phyloP scores from a whole-genome alignment of 139 green algal genomes.

The Chlorella sp. region DNA sequence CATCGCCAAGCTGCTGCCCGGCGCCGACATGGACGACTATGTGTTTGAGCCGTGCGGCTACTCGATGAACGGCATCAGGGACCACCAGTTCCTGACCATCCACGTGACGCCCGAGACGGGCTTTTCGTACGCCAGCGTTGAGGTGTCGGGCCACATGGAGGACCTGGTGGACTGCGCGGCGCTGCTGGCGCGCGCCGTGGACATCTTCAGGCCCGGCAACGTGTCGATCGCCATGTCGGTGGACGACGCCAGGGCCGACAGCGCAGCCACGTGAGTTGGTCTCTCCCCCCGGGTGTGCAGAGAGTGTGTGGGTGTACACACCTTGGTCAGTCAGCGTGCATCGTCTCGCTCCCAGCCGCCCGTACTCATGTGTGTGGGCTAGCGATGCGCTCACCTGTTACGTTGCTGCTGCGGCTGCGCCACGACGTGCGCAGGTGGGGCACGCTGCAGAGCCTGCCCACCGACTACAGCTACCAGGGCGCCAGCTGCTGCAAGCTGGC shows the following conservation, averaged over 20 bases:
- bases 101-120: constrained; percentile 95
- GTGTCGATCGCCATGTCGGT: constrained; percentile 38
- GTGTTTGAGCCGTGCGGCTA: constrained; percentile 99
- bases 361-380: not conserved
- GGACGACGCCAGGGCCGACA: constrained; percentile 17
- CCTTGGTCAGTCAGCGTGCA: not conserved
- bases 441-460: constrained; percentile 16
- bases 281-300: too few relatives aligned
- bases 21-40: constrained; percentile 89
- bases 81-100: constrained; percentile 81
- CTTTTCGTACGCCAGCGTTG: constrained; percentile 89
- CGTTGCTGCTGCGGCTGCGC: too few relatives aligned
- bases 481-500: constrained; percentile 35
- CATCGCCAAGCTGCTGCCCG: constrained; percentile 70
- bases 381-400: not conserved
- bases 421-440: constrained; percentile 19
- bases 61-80: constrained; percentile 91
- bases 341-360: not conserved
- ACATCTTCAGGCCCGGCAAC: constrained; percentile 51
- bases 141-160: constrained; percentile 69
- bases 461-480: constrained; percentile 31
- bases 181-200: constrained; percentile 29
- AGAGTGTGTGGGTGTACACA: not conserved
- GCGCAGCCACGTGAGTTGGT: not conserved
- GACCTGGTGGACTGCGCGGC: constrained; percentile 18